Evolutionary conservation across 2,329 filamentous ascomycete species (phyloP).

Genomic region (Microthyrium microscopicum): DNA sequence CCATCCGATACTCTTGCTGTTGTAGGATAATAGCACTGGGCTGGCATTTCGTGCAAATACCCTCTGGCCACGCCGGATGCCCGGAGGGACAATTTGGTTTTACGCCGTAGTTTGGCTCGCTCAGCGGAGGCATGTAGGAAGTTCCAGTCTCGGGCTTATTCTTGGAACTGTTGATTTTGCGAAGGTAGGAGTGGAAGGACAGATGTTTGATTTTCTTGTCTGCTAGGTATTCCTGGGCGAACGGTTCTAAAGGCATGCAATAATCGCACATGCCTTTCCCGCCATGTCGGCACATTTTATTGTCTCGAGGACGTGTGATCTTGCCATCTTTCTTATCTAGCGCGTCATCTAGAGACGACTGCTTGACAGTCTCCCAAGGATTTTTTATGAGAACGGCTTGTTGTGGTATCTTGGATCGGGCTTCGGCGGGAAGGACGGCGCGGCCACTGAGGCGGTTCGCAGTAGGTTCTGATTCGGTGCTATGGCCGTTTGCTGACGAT

Average conservation of each 20-base stretch:
- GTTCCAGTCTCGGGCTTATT: slow-evolving; percentile 89
- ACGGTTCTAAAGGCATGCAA: slow-evolving; percentile 93
- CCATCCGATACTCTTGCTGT: slow-evolving; percentile 86
- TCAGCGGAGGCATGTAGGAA: slow-evolving; percentile 90
- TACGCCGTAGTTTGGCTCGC: slow-evolving; percentile 84
- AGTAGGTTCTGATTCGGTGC: slow-evolving; percentile 15
- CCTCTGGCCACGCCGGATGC: slow-evolving; percentile 84
- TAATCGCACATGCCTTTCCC: slow-evolving; percentile 99
- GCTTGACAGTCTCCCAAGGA: slow-evolving; percentile 81
- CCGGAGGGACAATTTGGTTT: slow-evolving; percentile 79
- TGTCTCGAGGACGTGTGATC: slow-evolving; percentile 57
- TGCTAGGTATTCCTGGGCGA: slow-evolving; percentile 69
- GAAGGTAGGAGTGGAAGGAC: slow-evolving; percentile 85
- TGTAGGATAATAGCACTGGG: slow-evolving; percentile 92
- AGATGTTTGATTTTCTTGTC: slow-evolving; percentile 99
- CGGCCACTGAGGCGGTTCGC: slow-evolving; percentile 63
- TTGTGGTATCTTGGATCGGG: slow-evolving; percentile 38
- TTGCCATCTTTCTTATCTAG: slow-evolving; percentile 84
- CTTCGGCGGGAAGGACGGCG: slow-evolving; percentile 51
- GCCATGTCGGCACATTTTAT: slow-evolving; percentile 86
- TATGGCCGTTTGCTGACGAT: slow-evolving; percentile 32
- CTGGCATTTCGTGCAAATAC: slow-evolving; percentile 96
- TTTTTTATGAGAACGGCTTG: slow-evolving; percentile 60
- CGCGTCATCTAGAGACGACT: slow-evolving; percentile 72
- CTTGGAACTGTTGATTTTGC: slow-evolving; percentile 89